These are phyloP conservation scores for Sordariomycetes sp. DNA, from an alignment of 2,329 filamentous ascomycete genomes.

Conservation along the genomic window DNA sequence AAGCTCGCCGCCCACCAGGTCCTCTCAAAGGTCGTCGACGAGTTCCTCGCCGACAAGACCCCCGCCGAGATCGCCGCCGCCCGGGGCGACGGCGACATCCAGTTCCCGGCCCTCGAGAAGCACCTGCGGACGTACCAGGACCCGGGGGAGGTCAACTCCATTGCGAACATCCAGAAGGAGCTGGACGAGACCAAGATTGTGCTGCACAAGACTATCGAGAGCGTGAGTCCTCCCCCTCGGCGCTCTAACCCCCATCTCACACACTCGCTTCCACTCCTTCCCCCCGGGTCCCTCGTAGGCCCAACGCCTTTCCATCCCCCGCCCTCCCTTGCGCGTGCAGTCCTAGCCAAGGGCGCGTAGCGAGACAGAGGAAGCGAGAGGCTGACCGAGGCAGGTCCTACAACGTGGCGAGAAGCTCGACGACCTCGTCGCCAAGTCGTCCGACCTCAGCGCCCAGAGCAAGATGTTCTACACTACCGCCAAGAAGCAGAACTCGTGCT, in stretches of 20 bases:
- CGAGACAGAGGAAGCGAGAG: not conserved
- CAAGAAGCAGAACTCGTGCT: constrained; percentile 74
- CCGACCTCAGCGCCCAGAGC: constrained; percentile 78
- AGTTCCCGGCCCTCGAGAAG: constrained; percentile 64
- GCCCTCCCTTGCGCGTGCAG: too few species aligned
- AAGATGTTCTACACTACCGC: constrained; percentile 94
- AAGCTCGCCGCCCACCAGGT: constrained; percentile 73
- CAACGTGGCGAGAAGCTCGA: constrained; percentile 96
- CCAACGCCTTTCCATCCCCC: too few species aligned
- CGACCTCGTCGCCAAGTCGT: constrained; percentile 83
- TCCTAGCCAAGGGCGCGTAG: not conserved
- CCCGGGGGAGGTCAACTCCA: constrained; percentile 77
- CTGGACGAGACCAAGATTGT: constrained; percentile 96
- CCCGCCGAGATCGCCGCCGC: constrained; percentile 24
- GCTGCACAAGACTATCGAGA: constrained; percentile 92
- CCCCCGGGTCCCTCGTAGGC: too few species aligned
- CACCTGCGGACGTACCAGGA: constrained; percentile 70
- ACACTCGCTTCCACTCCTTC: not conserved
- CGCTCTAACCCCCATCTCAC: not conserved
- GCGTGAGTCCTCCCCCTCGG: constrained; percentile 24
- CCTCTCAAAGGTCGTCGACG: constrained; percentile 74
- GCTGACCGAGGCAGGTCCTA: constrained; percentile 24
- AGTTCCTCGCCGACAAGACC: constrained; percentile 65
- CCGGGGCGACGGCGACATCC: constrained; percentile 6
- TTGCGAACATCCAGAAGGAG: constrained; percentile 92